Evolutionary conservation across 129 eudicot species (phyloP), one percentile per base, ranked within the genome.

Genomic region (Logfia minima): DNA sequence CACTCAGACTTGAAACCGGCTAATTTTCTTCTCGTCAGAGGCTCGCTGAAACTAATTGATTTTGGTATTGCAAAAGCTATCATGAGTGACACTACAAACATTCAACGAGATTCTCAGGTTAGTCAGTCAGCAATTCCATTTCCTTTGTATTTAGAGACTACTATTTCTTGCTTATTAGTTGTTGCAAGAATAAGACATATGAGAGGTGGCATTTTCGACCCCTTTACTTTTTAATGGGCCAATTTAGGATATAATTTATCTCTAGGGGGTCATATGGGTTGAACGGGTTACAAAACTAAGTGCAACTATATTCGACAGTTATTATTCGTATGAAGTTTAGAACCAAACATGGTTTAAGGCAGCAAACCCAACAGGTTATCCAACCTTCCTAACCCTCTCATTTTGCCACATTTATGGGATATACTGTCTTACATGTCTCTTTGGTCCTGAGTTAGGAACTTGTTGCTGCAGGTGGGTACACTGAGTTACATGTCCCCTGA

Each of bases 1-100:
- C 99, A 95, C 87, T 95, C 99, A 10, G 99, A 95, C 84, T 84
- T 95, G 74, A 95, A 95, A 86, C 99, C 99, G 24, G 99, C 99
- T 74, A 95, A 95, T 85, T 95, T 95, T 81, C 99, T 95, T 71
- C 96, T 95, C 32, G 99, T 95, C 52, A 91, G 87, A 86, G 99
- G 99, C 28, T 89, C 96, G 8, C 84, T 95, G 64, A 95, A 95
- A 86, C 90, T 95, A 56, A 95, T 95, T 39, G 99, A 95, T 85
- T 95, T 95, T 79, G 99, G 99, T 45, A 95, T 95, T 28, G 99
- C 99, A 80, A 95, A 95, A 82, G 99, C 99, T 58, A 92, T 95
- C 63, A 81, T 95, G 97, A 91, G 94, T 64, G 99, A 95, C 78
- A 95, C 99, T 16, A 95, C 99, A 48, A 89, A 95, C 85, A 95